These are phyloP conservation scores for Smithsoniella earleae DNA, from an alignment of 163 green algal species.

Conservation along the genomic window DNA sequence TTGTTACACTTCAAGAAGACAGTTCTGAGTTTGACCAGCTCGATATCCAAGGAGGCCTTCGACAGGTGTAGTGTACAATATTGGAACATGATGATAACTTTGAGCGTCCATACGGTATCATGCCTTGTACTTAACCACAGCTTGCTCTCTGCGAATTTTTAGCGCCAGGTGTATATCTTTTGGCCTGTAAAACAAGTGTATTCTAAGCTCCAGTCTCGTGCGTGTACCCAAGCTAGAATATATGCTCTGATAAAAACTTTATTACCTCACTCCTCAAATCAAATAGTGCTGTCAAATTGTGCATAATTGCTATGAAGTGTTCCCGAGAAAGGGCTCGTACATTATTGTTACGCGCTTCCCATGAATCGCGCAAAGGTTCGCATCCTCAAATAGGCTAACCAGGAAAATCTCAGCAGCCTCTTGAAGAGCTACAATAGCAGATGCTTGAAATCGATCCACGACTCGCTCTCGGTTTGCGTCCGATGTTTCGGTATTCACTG, in stretches of 20 bases:
- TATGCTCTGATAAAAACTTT: background rate
- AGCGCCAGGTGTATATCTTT: constrained; percentile 75
- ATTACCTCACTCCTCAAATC: background rate
- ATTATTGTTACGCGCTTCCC: constrained; percentile 92
- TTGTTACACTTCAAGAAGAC: too few species aligned
- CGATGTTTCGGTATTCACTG: background rate
- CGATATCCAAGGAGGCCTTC: too few species aligned
- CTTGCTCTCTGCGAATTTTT: constrained; percentile 56
- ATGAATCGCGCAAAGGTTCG: constrained; percentile 92
- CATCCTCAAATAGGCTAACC: constrained; percentile 82
- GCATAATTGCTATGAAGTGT: background rate
- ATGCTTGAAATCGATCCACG: constrained; percentile 67
- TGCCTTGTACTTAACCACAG: background rate
- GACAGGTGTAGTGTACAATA: too few species aligned
- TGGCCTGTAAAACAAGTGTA: constrained; percentile 41
- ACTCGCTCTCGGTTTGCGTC: background rate
- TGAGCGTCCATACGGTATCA: too few species aligned
- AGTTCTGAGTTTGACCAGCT: too few species aligned
- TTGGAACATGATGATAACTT: too few species aligned
- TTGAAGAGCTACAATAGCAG: constrained; percentile 52
- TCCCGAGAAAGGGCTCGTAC: constrained; percentile 30
- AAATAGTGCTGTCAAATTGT: background rate
- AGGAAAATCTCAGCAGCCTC: constrained; percentile 74
- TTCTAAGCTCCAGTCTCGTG: background rate
- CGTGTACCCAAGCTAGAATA: background rate